Percentiles rank a stretch among this genome's conserved stretches.
Conservation (phyloP, 2,329 filamentous ascomycete genomes). For the Claviceps africana region DNA sequence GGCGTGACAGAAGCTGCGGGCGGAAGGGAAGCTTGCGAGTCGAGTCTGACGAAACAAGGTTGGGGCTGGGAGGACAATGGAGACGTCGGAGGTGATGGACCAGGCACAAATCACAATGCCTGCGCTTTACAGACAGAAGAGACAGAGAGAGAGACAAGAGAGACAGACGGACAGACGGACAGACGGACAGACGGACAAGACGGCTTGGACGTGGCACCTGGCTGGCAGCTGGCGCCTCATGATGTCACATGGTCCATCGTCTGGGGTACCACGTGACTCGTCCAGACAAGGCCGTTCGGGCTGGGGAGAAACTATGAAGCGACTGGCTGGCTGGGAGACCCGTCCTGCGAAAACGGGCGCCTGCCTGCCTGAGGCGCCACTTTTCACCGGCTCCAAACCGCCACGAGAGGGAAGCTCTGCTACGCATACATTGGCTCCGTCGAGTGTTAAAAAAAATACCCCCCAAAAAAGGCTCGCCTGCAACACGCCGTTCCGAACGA, state of each 20-base stretch:
- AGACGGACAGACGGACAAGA: too few species aligned
- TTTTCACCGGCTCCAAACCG: constrained; percentile 17
- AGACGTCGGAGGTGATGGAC: too few species aligned
- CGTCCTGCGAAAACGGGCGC: background rate
- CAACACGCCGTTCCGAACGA: constrained; percentile 13
- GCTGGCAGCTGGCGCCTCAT: constrained; percentile 3
- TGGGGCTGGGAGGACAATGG: too few species aligned
- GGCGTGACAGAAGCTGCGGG: too few species aligned
- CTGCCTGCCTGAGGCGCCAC: constrained; percentile 15
- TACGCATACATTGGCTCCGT: constrained; percentile 8
- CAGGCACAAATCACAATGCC: background rate
- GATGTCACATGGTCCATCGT: constrained; percentile 8
- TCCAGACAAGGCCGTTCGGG: too few species aligned
- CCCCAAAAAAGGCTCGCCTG: constrained; percentile 29
- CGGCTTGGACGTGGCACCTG: too few species aligned
- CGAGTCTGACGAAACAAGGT: too few species aligned
- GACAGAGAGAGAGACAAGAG: too few species aligned
- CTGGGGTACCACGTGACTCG: background rate
- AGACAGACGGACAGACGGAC: too few species aligned
- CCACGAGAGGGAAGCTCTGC: constrained; percentile 15
- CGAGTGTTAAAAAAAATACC: too few species aligned
- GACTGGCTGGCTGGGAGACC: background rate
- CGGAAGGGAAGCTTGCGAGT: too few species aligned
- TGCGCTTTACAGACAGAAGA: background rate
- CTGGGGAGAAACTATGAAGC: background rate